Evolutionary conservation across 2,329 filamentous ascomycete species (phyloP).

Genomic region (Bimuria novae-zelandiae): DNA sequence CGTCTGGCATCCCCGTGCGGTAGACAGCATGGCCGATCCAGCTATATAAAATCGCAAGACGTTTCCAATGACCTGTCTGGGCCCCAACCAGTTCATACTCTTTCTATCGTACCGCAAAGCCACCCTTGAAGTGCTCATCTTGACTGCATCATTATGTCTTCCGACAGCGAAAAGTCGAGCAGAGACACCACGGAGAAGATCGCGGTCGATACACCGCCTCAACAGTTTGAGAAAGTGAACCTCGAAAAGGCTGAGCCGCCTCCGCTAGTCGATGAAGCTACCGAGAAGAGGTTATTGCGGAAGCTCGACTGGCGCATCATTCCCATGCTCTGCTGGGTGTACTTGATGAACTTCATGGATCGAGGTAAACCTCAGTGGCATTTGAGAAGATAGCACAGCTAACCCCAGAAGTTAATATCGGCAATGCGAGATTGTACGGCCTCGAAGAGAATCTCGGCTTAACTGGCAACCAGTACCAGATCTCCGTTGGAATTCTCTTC

Average conservation of each 20-base stretch:
- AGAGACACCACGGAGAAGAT: not conserved
- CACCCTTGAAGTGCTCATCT: no score
- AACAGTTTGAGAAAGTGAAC: not conserved
- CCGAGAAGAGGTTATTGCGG: constrained; percentile 52
- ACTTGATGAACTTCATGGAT: constrained; percentile 53
- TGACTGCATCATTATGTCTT: no score
- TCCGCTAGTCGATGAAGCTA: constrained; percentile 47
- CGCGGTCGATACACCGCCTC: not conserved
- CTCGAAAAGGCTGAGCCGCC: not conserved
- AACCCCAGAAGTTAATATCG: constrained; percentile 27
- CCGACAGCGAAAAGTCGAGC: not conserved
- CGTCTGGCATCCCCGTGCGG: constrained; percentile 1
- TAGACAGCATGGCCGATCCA: not conserved
- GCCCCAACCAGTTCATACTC: no score
- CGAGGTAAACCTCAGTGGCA: constrained; percentile 42
- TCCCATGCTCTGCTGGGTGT: constrained; percentile 61
- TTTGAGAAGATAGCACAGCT: not conserved
- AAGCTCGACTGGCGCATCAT: constrained; percentile 56
- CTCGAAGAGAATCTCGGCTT: constrained; percentile 19
- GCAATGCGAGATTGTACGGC: constrained; percentile 47
- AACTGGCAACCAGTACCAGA: constrained; percentile 25
- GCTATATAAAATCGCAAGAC: not conserved
- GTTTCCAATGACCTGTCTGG: not conserved
- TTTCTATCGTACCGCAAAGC: not conserved
- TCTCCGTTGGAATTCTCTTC: constrained; percentile 25